These are phyloP conservation scores for Coffea eugenioides DNA, from an alignment of 257 asterid species.

Conservation along the genomic window DNA sequence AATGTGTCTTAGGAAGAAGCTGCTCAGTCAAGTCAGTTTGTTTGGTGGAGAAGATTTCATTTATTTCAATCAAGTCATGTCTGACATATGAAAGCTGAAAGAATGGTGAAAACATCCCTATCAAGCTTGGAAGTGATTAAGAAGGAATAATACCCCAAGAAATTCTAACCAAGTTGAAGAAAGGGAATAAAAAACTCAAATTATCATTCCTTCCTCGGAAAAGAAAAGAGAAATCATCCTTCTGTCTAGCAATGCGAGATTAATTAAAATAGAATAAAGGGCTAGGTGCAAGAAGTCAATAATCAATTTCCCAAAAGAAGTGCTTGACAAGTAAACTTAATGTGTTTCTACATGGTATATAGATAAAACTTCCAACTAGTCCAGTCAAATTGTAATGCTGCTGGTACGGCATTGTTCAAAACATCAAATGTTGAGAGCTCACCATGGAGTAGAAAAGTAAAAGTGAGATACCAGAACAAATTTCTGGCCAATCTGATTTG, in stretches of 20 bases:
- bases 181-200: background rate
- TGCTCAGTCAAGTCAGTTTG: slow-evolving; percentile 86
- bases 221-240: background rate
- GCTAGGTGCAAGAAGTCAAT: background rate
- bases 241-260: background rate
- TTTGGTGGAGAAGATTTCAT: slow-evolving; percentile 78
- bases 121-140: background rate
- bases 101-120: background rate
- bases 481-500: slow-evolving; percentile 71
- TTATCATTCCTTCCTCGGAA: background rate
- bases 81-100: slow-evolving; percentile 73
- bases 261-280: background rate
- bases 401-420: slow-evolving; percentile 5
- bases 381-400: background rate
- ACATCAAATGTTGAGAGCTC: slow-evolving; percentile 30
- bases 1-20: slow-evolving; percentile 82
- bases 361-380: background rate
- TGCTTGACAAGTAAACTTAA: background rate
- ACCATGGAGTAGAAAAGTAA: slow-evolving; percentile 84
- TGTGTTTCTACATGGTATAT: background rate
- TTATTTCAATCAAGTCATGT: slow-evolving; percentile 92
- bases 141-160: background rate
- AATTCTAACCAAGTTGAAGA: background rate
- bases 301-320: background rate
- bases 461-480: slow-evolving; percentile 71